Percentiles rank a stretch among this genome's conserved stretches.
Conservation (phyloP, 78 protist species). For the Isochrysis galbana region DNA sequence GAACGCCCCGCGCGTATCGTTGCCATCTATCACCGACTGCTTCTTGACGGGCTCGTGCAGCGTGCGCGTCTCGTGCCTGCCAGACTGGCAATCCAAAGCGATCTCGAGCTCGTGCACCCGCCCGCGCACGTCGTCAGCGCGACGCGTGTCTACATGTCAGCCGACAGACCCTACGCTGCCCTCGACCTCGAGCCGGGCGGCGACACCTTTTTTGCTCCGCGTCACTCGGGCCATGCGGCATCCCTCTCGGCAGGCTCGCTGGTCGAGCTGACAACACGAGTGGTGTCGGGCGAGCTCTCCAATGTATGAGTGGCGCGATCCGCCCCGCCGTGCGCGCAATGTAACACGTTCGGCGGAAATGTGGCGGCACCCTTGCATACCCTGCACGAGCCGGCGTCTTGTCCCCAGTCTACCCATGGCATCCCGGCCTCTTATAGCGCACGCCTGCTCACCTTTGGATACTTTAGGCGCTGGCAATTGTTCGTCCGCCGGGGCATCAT, state of each 20-base stretch:
- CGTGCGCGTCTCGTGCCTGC: background rate
- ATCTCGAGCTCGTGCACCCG: background rate
- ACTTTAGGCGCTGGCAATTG: background rate
- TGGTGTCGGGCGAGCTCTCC: background rate
- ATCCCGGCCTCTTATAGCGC: no score
- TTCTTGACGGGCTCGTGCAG: background rate
- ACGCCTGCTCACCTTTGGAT: no score
- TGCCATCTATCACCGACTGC: background rate
- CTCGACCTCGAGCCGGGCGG: background rate
- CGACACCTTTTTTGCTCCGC: background rate
- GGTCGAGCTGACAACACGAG: background rate
- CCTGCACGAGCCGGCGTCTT: no score
- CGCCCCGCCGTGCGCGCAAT: no score
- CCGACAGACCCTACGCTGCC: background rate
- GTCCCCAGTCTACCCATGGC: no score
- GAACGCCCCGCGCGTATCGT: conserved; percentile 2
- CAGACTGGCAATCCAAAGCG: background rate
- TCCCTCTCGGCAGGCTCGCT: background rate
- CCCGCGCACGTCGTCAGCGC: background rate
- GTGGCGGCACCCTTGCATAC: no score
- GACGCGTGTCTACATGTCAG: background rate
- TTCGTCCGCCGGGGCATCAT: conserved; percentile 29
- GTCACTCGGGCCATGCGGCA: background rate
- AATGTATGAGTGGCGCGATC: no score
- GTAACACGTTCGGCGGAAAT: no score